Evolutionary conservation across 2,329 filamentous ascomycete genomes (phyloP), one percentile per base, ranked within the genome.

Genomic region (Cladosporium cucumerinum): DNA sequence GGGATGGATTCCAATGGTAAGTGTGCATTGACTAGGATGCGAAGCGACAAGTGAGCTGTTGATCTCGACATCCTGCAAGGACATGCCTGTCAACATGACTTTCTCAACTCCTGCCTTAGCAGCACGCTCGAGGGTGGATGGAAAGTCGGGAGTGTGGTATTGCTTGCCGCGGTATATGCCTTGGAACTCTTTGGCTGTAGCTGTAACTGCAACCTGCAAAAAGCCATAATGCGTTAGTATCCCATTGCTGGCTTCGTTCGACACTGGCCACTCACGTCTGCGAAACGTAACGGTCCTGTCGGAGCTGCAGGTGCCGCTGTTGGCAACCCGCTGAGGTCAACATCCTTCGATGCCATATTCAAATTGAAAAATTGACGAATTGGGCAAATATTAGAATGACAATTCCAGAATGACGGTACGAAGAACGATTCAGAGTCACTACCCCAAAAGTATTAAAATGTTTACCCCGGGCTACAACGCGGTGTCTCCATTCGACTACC

Each of bases 1-100:
- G 0, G 82, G 82, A 64, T 84, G 82, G 3, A 84, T 76, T 1
- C 82, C 82, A 11, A 84, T 74, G 1, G 82, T 84, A 64, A 82
- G 71, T 12, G 74, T 79, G 66, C 81, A 82, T 43, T 72, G 70
- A 8, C 67, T 48, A 25, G 69, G 69, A n/a, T 66, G 61, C 28
- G 51, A 59, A 11, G 63, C 66, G 5, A 72, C 73, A 12, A 76
- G 69, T 3, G 65, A 67, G 7, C 68, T 62, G 46, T 74, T 73
- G 64, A 67, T 61, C 0, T 74, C 74, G 71, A 81, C 77, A 65
- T 80, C 79, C 3, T 78, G 77, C 30, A 79, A 66, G 67, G 80
- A 78, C 73, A 76, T 76, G 51, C 74, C 72, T 6, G 74, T 76
- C 7, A 76, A 68, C 67, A 76, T 66, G 4, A 83, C 70, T 65